Base-by-base conservation (phyloP, 2,329 filamentous ascomycete genomes). In the Leptographium wingfieldii region DNA sequence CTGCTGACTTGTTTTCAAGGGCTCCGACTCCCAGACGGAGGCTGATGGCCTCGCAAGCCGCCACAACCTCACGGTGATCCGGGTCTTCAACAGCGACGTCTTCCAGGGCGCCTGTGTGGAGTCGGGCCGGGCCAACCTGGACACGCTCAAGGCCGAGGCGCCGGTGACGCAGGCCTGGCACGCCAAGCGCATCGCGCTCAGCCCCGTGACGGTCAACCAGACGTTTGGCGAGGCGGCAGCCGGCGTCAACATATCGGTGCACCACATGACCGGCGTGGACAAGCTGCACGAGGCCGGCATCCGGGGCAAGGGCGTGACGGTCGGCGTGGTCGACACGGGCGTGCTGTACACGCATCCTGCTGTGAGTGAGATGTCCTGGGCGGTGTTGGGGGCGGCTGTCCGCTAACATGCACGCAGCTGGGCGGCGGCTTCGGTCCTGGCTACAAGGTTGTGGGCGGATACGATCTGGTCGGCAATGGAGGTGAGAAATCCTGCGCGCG, bases 381-480 rank as follows among this genome's bases (percentile, higher is more conserved):
- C 2, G 33, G 33, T 11, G 5, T 35, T 35, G 9, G 33, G 7
- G 14, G 14, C 14, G 12, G 14, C n/a, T n/a, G n/a, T 40, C 38
- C 38, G 14, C 40, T 43, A 19, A 43, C 40, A 43, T 5, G 38
- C 40, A 19, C 9, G 22, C 68, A 67, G 60, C 71, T 76, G 3
- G 65, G 66, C 11, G 66, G 65, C 4, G 64, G 66, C 0, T 63
- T 66, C 29, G 67, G 67, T 0, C 48, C 63, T 11, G 67, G 66
- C 0, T 66, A 59, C 60, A 68, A 66, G 56, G 60, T 68, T 2
- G 60, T 61, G 11, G 67, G 64, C 0, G 66, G 66, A 0, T 68
- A 64, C 29, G 66, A 68, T 52, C 61, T 68, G 0, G 65, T 67
- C 5, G 67, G 66, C n/a, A 60, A 67, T 33, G 52, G 31, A 38